A percentile compares a stretch with the other conserved stretches of the same genome.
Evolutionary conservation across 371 early-diverging fungal genomes (phyloP).

Genomic region (Mucor mucedo): DNA sequence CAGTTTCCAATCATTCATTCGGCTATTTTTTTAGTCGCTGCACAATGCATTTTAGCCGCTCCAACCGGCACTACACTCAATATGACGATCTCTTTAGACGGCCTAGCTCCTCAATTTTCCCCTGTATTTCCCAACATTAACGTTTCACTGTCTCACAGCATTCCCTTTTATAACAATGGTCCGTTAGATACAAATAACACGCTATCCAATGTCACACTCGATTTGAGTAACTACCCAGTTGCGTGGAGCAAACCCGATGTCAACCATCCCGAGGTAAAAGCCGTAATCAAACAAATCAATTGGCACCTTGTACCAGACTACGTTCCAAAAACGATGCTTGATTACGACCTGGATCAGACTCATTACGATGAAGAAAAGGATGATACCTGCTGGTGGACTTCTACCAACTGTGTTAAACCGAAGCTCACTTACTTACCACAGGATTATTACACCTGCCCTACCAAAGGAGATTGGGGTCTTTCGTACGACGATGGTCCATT

Average conservation of each 20-base stretch:
- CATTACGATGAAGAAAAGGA: slow-evolving; percentile 28
- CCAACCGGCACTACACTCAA: background rate
- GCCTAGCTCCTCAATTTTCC: slow-evolving; percentile 4
- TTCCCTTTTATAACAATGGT: slow-evolving; percentile 4
- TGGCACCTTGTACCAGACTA: slow-evolving; percentile 50
- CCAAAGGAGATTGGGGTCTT: slow-evolving; percentile 37
- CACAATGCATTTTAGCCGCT: background rate
- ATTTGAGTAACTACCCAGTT: slow-evolving; percentile 33
- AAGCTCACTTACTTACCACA: slow-evolving; percentile 29
- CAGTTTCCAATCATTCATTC: background rate
- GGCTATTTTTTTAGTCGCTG: background rate
- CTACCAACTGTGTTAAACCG: slow-evolving; percentile 24
- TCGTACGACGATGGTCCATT: slow-evolving; percentile 40
- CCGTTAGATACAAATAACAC: slow-evolving; percentile 6
- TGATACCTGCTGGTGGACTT: slow-evolving; percentile 37
- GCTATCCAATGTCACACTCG: slow-evolving; percentile 14
- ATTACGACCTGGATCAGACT: slow-evolving; percentile 15
- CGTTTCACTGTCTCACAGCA: background rate
- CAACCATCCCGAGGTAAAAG: slow-evolving; percentile 39
- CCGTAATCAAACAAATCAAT: slow-evolving; percentile 40
- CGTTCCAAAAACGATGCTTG: background rate
- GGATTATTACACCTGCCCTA: slow-evolving; percentile 32
- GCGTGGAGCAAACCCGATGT: slow-evolving; percentile 41
- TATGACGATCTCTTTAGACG: background rate
- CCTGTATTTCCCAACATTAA: slow-evolving; percentile 13